These are phyloP conservation scores for Cryptococcus sp. DNA, from an alignment of 1,284 basidiomycete genomes.

Conservation along the genomic window DNA sequence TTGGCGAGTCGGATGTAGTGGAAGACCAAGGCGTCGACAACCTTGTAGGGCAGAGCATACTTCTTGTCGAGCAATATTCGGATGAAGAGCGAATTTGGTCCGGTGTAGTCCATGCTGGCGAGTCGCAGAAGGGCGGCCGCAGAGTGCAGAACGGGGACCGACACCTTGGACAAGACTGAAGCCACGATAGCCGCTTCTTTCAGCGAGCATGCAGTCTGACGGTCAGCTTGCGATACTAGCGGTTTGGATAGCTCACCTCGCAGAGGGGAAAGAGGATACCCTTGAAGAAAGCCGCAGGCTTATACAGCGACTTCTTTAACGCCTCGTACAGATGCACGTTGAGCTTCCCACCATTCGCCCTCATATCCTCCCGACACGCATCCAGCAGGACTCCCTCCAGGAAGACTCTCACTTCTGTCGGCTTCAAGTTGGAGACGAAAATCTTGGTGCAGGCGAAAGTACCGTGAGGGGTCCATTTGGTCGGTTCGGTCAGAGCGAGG, in stretches of 20 bases:
- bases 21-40: conserved; percentile 93
- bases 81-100: conserved; percentile 94
- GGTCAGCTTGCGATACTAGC: neutral
- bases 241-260: conserved; percentile 59
- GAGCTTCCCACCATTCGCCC: conserved; percentile 66
- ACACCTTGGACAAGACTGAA: conserved; percentile 84
- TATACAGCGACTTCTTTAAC: conserved; percentile 86
- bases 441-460: conserved; percentile 90
- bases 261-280: conserved; percentile 94
- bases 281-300: conserved; percentile 98
- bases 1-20: conserved; percentile 95
- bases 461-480: conserved; percentile 93
- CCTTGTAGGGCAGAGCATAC: conserved; percentile 96
- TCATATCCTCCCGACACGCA: conserved; percentile 85
- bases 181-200: conserved; percentile 95
- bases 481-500: conserved; percentile 85
- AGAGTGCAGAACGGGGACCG: conserved; percentile 91
- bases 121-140: conserved; percentile 91
- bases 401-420: conserved; percentile 89
- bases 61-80: conserved; percentile 97
- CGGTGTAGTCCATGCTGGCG: conserved; percentile 95
- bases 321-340: conserved; percentile 92
- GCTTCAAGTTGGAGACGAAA: conserved; percentile 96
- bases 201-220: conserved; percentile 70
- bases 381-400: conserved; percentile 88